Evolutionary conservation across 768 basidiomycete genomes (phyloP).

Genomic region (Boletellus ananiceps): DNA sequence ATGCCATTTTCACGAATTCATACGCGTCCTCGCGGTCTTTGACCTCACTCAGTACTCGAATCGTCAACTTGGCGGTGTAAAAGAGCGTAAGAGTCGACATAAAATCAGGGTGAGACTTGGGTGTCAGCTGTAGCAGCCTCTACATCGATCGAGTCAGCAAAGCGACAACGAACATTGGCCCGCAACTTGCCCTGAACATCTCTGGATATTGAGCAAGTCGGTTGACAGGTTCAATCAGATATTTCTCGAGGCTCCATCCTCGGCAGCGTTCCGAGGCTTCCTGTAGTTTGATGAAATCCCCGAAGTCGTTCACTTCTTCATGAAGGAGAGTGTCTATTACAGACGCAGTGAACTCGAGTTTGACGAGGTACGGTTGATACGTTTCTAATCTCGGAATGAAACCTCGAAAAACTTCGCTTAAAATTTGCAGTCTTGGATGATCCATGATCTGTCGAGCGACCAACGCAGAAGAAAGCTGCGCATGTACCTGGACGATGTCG

Average conservation of each 20-base stretch:
- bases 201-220: conserved; percentile 67
- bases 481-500: conserved; percentile 77
- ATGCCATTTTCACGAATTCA: conserved; percentile 60
- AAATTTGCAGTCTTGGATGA: conserved; percentile 41
- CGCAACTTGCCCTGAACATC: conserved; percentile 61
- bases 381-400: conserved; percentile 71
- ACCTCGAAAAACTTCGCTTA: conserved; percentile 55
- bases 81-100: conserved; percentile 60
- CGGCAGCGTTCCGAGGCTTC: conserved; percentile 49
- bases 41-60: conserved; percentile 80
- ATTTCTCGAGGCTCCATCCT: conserved; percentile 60
- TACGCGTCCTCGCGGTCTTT: conserved; percentile 86
- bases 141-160: conserved; percentile 30
- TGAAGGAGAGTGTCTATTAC: conserved; percentile 46
- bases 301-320: conserved; percentile 65
- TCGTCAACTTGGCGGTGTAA: conserved; percentile 63
- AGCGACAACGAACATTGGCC: neutral
- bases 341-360: conserved; percentile 56
- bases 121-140: conserved; percentile 68
- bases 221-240: conserved; percentile 73
- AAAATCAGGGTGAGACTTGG: conserved; percentile 66
- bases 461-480: conserved; percentile 52
- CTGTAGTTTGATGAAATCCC: conserved; percentile 76
- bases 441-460: conserved; percentile 38
- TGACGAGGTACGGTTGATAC: conserved; percentile 82